Evolutionary conservation across 2,329 filamentous ascomycete genomes (phyloP).

Genomic region (Aphanoascus verrucosus): DNA sequence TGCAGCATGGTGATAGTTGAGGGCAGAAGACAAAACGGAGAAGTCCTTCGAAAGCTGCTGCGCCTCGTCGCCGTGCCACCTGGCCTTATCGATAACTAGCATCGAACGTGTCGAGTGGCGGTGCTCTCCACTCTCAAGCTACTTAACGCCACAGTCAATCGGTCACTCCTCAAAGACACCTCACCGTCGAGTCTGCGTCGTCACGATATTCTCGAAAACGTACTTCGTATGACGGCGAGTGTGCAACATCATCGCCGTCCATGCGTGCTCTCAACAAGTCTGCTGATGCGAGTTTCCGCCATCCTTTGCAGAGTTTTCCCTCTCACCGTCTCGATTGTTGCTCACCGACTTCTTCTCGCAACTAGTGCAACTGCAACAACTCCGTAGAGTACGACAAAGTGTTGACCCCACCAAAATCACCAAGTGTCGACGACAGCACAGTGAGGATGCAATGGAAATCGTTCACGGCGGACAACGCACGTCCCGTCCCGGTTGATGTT

Average conservation of each 20-base stretch:
- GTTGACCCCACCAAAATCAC: background rate
- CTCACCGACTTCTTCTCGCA: constrained; percentile 1
- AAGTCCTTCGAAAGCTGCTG: background rate
- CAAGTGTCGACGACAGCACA: background rate
- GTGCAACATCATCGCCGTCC: background rate
- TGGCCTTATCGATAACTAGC: background rate
- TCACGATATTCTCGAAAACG: no score
- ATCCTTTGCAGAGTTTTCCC: background rate
- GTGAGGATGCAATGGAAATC: background rate
- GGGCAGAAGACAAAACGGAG: no score
- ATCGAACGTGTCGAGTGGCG: background rate
- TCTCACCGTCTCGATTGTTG: background rate
- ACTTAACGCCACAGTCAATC: no score
- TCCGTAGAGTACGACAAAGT: no score
- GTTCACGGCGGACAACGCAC: background rate
- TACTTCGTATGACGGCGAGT: background rate
- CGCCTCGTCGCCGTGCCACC: constrained; percentile 4
- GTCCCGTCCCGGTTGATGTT: background rate
- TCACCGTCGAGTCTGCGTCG: no score
- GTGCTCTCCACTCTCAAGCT: background rate
- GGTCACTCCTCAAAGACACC: no score
- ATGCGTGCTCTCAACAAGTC: background rate
- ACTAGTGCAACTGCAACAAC: no score
- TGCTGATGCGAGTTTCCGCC: background rate
- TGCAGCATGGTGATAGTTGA: no score